Percentiles rank a stretch among this genome's conserved stretches.
phyloP scores from a whole-genome alignment of 129 eudicot species.

The Flaveria linearis region DNA sequence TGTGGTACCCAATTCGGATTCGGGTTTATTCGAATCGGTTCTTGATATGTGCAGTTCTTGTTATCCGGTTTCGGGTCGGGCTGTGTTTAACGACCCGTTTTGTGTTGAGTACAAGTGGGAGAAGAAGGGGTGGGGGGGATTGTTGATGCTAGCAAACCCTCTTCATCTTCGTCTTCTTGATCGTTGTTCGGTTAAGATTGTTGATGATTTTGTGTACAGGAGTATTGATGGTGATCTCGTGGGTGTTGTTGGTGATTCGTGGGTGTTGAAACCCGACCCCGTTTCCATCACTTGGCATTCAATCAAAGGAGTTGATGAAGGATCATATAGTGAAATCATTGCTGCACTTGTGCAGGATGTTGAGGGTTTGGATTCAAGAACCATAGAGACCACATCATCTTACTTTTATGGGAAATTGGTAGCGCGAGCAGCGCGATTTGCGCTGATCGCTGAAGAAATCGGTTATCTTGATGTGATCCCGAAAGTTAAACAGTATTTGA shows the following conservation, averaged over 20 bases:
- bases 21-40: slow-evolving; percentile 32
- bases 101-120: slow-evolving; percentile 73
- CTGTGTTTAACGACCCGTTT: slow-evolving; percentile 57
- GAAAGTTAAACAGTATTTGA: slow-evolving; percentile 61
- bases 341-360: slow-evolving; percentile 68
- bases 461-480: slow-evolving; percentile 65
- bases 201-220: slow-evolving; percentile 31
- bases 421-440: slow-evolving; percentile 88
- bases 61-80: slow-evolving; percentile 72
- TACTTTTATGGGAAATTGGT: slow-evolving; percentile 84
- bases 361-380: slow-evolving; percentile 45
- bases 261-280: slow-evolving; percentile 74
- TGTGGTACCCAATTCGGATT: slow-evolving; percentile 42
- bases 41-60: slow-evolving; percentile 82
- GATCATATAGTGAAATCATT: slow-evolving; percentile 47
- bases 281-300: slow-evolving; percentile 95
- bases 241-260: slow-evolving; percentile 46
- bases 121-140: slow-evolving; percentile 10
- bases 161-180: slow-evolving; percentile 40
- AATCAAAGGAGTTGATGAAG: slow-evolving; percentile 57
- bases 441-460: slow-evolving; percentile 85
- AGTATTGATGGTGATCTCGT: slow-evolving; percentile 3
- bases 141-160: slow-evolving; percentile 10
- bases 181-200: slow-evolving; percentile 37
- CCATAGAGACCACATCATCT: slow-evolving; percentile 65